Conservation (phyloP, 2,329 filamentous ascomycete genomes). For the Hymenoscyphus linearis region DNA sequence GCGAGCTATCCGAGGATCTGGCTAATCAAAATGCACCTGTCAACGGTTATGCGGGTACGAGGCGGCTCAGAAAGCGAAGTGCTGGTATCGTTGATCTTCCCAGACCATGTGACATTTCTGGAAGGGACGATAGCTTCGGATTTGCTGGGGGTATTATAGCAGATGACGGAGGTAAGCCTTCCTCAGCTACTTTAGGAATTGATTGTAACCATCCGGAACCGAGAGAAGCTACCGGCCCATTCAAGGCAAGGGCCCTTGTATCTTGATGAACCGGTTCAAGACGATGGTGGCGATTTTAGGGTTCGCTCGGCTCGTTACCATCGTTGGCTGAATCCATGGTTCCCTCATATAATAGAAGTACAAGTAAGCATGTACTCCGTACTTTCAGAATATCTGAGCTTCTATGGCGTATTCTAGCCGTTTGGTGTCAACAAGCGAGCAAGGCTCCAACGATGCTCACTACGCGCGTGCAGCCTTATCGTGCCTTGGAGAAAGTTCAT, state of each 20-base stretch:
- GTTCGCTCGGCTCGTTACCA: neutral
- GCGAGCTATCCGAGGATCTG: slow-evolving; percentile 1
- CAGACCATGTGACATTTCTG: slow-evolving; percentile 4
- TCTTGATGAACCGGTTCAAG: neutral
- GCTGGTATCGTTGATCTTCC: neutral
- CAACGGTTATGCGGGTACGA: neutral
- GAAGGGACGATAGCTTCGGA: neutral
- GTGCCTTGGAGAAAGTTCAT: no score
- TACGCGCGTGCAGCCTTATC: no score
- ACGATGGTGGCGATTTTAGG: slow-evolving; percentile 1
- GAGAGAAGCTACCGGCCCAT: neutral
- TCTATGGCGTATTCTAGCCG: neutral
- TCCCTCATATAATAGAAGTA: neutral
- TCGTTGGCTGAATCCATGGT: neutral
- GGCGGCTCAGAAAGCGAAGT: neutral
- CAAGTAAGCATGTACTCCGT: neutral
- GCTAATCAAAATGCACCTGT: neutral
- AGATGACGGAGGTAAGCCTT: slow-evolving; percentile 11
- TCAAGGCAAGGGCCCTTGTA: slow-evolving; percentile 1
- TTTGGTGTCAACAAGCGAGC: no score
- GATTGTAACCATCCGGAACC: neutral
- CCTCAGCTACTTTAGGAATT: slow-evolving; percentile 4
- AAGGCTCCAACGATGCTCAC: no score
- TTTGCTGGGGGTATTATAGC: slow-evolving; percentile 1
- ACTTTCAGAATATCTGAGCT: neutral